Base-by-base conservation (phyloP, 371 early-diverging fungal genomes). In the Funneliformis caledonium region DNA sequence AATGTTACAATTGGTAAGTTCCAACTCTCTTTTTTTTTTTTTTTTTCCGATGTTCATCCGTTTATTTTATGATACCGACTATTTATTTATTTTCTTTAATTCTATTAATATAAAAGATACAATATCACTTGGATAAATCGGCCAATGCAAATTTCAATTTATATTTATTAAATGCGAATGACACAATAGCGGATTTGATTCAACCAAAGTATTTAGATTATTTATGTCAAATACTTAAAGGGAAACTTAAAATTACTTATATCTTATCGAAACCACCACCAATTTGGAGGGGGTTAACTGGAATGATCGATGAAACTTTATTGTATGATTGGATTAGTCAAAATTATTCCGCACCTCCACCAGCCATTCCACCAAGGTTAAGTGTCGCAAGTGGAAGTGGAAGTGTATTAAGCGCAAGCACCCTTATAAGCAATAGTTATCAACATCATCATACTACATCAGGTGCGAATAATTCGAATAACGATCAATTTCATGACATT, bases 1-100 rank as follows among this genome's bases (percentile, higher is more conserved):
- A 42, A 93, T 93, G 93, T 82, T 88, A 68, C 93, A 93, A 70
- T 22, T 70, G 33, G 73, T 72, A 72, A 56, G 52, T 50, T 56
- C 19, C 19, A 19, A 56, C 6, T 0, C 14, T 6, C n/a, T n/a
- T n/a, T n/a, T 26, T 26, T 26, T 26, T 26, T 26, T 26, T 56
- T 6, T 16, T 16, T 16, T 16, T 52, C 16, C 4, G 12, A 52
- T 52, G 3, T 45, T 45, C 22, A 69, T 48, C 7, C 6, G 22
- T 70, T n/a, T 70, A 22, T 70, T 47, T 26, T 70, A 11, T 22
- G 9, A 19, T 7, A 16, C 14, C n/a, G 14, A 43, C 45, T 22
- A n/a, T 48, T 47, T 47, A 12, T 5, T 6, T n/a, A 22, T 6
- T 47, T 70, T 26, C 26, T 26, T 26, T 26, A 26, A 26, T 26